Conservation (phyloP, 108 stramenopile species). For the Nitzschia palea region DNA sequence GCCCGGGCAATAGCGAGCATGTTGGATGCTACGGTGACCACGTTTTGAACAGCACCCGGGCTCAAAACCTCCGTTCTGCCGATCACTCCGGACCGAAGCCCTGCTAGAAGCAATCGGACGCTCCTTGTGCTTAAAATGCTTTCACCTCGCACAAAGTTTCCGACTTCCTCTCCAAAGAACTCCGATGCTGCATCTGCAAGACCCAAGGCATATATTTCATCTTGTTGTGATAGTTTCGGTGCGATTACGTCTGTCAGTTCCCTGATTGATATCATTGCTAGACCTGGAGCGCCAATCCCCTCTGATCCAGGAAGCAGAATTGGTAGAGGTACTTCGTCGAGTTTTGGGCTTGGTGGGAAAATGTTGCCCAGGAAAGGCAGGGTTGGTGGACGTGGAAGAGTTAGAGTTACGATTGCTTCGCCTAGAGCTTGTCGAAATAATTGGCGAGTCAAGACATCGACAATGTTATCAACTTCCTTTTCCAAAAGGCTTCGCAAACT, state of each 20-base stretch:
- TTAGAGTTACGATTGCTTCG: slow-evolving; percentile 66
- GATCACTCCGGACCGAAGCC: slow-evolving; percentile 44
- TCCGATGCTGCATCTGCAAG: slow-evolving; percentile 71
- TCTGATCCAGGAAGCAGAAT: slow-evolving; percentile 53
- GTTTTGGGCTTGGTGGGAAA: slow-evolving; percentile 63
- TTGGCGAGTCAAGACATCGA: slow-evolving; percentile 79
- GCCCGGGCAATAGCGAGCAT: slow-evolving; percentile 11
- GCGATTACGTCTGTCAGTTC: slow-evolving; percentile 73
- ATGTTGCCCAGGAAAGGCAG: slow-evolving; percentile 75
- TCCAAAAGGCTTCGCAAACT: slow-evolving; percentile 74
- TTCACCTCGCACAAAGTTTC: slow-evolving; percentile 73
- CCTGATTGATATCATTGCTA: slow-evolving; percentile 49
- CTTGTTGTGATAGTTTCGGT: slow-evolving; percentile 77
- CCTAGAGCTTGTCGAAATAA: slow-evolving; percentile 65
- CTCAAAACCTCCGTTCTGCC: slow-evolving; percentile 33
- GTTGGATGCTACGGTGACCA: slow-evolving; percentile 26
- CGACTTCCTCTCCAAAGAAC: slow-evolving; percentile 63
- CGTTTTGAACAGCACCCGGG: slow-evolving; percentile 22
- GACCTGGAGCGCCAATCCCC: slow-evolving; percentile 24
- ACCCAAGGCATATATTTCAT: slow-evolving; percentile 85
- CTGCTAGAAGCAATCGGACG: slow-evolving; percentile 56
- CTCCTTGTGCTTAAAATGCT: slow-evolving; percentile 52
- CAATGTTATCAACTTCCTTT: slow-evolving; percentile 73
- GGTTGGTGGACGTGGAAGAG: slow-evolving; percentile 67
- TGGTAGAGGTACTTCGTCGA: slow-evolving; percentile 74